These are phyloP conservation scores for Aspergillus ruber DNA, from an alignment of 2,329 filamentous ascomycete genomes.

Conservation along the genomic window DNA sequence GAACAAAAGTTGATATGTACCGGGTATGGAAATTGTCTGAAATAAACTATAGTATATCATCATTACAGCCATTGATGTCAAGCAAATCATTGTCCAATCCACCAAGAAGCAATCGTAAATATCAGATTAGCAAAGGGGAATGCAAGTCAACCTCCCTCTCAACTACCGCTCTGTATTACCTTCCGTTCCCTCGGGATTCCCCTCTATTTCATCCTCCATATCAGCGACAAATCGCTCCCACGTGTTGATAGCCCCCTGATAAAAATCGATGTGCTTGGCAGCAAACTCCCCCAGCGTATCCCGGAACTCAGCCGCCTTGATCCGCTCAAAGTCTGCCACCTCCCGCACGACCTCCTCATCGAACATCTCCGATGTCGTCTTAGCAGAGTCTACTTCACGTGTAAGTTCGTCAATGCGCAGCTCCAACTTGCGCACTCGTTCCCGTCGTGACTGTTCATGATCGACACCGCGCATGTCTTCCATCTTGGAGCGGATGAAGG, in stretches of 20 bases:
- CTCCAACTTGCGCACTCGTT: constrained; percentile 83
- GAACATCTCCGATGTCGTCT: constrained; percentile 82
- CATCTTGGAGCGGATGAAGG: constrained; percentile 87
- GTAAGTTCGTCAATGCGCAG: constrained; percentile 88
- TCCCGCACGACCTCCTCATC: constrained; percentile 95
- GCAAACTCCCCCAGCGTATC: constrained; percentile 76
- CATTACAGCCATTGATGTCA: not conserved
- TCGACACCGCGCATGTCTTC: constrained; percentile 96
- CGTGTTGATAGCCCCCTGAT: constrained; percentile 67
- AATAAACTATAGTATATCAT: not conserved
- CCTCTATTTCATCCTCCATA: constrained; percentile 61
- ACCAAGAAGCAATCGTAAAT: not conserved
- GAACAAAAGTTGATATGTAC: not conserved
- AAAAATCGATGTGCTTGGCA: constrained; percentile 81
- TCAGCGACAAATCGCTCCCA: constrained; percentile 90
- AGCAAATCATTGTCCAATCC: not conserved
- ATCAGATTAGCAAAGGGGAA: not conserved
- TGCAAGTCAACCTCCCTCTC: not conserved
- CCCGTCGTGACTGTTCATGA: constrained; percentile 83
- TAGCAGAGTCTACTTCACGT: constrained; percentile 78
- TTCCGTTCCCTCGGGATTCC: constrained; percentile 1
- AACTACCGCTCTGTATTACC: not conserved
- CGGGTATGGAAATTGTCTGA: not conserved
- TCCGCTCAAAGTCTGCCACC: constrained; percentile 88
- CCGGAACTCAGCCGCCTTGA: constrained; percentile 90